Percentiles rank a stretch among this genome's conserved stretches.
phyloP scores from a whole-genome alignment of 2,329 filamentous ascomycete genomes.

The Sclerotinia glacialis region DNA sequence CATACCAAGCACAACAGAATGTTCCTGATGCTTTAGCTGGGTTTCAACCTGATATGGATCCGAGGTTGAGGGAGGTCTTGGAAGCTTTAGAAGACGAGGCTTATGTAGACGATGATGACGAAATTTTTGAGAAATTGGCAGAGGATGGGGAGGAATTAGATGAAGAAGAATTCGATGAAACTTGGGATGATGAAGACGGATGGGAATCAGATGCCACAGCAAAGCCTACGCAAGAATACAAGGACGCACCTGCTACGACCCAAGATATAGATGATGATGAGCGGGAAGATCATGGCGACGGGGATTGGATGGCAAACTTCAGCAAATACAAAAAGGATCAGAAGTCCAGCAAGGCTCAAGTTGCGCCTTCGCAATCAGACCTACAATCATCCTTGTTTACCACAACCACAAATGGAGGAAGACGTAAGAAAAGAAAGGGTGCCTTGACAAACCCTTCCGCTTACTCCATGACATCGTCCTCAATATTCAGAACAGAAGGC shows the following conservation, averaged over 20 bases:
- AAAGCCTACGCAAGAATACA: slow-evolving; percentile 63
- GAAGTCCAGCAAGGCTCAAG: slow-evolving; percentile 46
- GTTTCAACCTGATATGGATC: slow-evolving; percentile 98
- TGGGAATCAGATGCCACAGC: slow-evolving; percentile 95
- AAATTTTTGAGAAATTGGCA: slow-evolving; percentile 76
- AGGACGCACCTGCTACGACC: slow-evolving; percentile 40
- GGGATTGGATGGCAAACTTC: slow-evolving; percentile 89
- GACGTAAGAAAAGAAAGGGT: slow-evolving; percentile 91
- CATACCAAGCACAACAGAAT: slow-evolving; percentile 91
- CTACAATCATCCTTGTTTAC: slow-evolving; percentile 69
- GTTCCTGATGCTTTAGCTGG: slow-evolving; percentile 87
- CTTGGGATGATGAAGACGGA: slow-evolving; percentile 60
- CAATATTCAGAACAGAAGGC: slow-evolving; percentile 82
- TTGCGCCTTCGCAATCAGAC: slow-evolving; percentile 55
- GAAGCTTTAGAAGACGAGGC: slow-evolving; percentile 95
- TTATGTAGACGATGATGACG: slow-evolving; percentile 79
- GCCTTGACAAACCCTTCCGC: slow-evolving; percentile 82
- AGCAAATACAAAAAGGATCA: slow-evolving; percentile 89
- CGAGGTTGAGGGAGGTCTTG: slow-evolving; percentile 81
- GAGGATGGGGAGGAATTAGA: slow-evolving; percentile 70
- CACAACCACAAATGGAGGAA: slow-evolving; percentile 73
- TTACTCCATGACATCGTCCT: slow-evolving; percentile 90
- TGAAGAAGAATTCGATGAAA: slow-evolving; percentile 74
- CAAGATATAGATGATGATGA: slow-evolving; percentile 50
- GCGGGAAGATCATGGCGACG: slow-evolving; percentile 61